Evolutionary conservation across 352 stramenopile species (phyloP), one percentile per base, ranked within the genome.

Genomic region (Pythium volutum): DNA sequence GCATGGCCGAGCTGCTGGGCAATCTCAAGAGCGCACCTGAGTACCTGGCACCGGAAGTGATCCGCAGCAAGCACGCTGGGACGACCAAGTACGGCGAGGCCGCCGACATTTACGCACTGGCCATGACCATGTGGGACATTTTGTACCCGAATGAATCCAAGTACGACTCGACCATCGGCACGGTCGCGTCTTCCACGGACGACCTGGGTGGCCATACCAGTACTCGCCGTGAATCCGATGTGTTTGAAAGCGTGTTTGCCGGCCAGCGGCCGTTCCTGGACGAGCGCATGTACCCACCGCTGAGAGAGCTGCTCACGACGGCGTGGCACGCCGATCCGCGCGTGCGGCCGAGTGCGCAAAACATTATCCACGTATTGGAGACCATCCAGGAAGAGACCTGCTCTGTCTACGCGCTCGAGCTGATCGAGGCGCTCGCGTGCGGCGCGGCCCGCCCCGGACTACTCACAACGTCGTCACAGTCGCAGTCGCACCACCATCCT

Each of bases 21-120:
- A 64, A 56, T 56, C 71, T 84, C 29, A 61, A 69, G 12, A 71
- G 70, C 25, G 78, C 67, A 1, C 59, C 76, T 12, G 64, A 78
- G 25, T 84, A 84, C 66, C 80, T 87, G 79, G 79, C 79, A 10
- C 79, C 79, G 0, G 79, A 89, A 41, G 55, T 89, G 4, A 80
- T 89, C 51, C 66, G 69, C 26, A 73, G 67, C 52, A 50, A 55
- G 22, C 33, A 50, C 22, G 60, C 52, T 7, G 67, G 67, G 2
- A 46, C 61, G 15, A 61, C 64, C 4, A 46, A 46, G 25, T 87
- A 84, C 49, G 64, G 54, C 45, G 74, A 87, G 43, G 66, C 67
- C 1, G 72, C 75, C 12, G 77, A 87, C 41, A 59, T 87, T 12
- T 87, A 79, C 60, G 64, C 71, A 14, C 61, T 87, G 22, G 77